phyloP scores from a whole-genome alignment of 2,329 filamentous ascomycete genomes.

The Huntiella savannae region DNA sequence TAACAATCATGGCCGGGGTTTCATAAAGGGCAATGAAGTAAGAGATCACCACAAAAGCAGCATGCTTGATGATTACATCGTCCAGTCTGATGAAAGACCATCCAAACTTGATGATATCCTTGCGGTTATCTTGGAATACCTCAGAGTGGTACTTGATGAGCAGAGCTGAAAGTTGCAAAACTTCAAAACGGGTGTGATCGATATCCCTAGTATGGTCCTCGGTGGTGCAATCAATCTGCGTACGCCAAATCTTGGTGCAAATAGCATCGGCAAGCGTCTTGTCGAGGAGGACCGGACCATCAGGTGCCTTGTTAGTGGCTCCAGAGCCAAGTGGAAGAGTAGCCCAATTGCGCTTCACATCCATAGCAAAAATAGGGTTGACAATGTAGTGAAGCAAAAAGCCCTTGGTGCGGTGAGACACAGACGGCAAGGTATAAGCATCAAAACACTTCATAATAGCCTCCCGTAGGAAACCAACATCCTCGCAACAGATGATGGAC shows the following conservation, averaged over 20 bases:
- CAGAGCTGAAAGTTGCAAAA: slow-evolving; percentile 85
- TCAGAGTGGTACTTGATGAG: slow-evolving; percentile 86
- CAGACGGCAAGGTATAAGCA: slow-evolving; percentile 59
- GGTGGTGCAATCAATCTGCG: slow-evolving; percentile 59
- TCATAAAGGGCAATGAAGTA: slow-evolving; percentile 98
- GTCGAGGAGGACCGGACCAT: slow-evolving; percentile 52
- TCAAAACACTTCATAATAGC: slow-evolving; percentile 75
- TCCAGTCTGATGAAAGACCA: slow-evolving; percentile 99
- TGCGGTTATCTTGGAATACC: slow-evolving; percentile 75
- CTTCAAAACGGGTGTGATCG: slow-evolving; percentile 89
- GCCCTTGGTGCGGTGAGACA: slow-evolving; percentile 76
- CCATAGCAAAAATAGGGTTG: slow-evolving; percentile 92
- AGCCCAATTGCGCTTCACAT: slow-evolving; percentile 70
- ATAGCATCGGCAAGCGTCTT: slow-evolving; percentile 74
- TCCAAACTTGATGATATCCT: slow-evolving; percentile 97
- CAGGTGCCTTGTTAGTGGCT: slow-evolving; percentile 28
- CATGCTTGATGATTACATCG: slow-evolving; percentile 97
- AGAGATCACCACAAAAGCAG: slow-evolving; percentile 86
- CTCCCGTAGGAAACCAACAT: slow-evolving; percentile 68
- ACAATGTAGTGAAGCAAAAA: slow-evolving; percentile 84
- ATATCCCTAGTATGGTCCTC: slow-evolving; percentile 74
- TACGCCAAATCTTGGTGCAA: slow-evolving; percentile 84
- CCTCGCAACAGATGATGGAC: slow-evolving; percentile 65
- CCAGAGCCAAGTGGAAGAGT: slow-evolving; percentile 8
- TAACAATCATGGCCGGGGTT: slow-evolving; percentile 86